Percentiles rank a stretch among this genome's conserved stretches.
Evolutionary conservation across 2,329 filamentous ascomycete genomes (phyloP).

Genomic region (Epichloe gansuensis): DNA sequence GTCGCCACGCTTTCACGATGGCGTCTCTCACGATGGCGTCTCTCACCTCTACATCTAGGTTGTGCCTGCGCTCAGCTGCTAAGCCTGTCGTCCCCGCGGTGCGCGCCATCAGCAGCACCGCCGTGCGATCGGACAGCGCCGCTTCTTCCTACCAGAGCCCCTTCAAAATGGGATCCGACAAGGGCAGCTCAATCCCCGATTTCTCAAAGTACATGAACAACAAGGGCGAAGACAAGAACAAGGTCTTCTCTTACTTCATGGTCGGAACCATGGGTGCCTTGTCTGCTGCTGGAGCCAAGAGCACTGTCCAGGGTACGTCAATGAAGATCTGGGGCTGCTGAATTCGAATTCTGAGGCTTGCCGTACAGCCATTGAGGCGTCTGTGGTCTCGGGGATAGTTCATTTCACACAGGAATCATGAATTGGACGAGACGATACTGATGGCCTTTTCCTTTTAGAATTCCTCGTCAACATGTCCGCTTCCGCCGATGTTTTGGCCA

Average conservation of each 20-base stretch:
- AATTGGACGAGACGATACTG: slow-evolving; percentile 19
- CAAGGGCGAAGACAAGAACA: slow-evolving; percentile 56
- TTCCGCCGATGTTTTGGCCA: slow-evolving; percentile 93
- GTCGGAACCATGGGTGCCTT: slow-evolving; percentile 90
- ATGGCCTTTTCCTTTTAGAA: slow-evolving; percentile 45
- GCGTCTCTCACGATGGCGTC: slow-evolving; percentile 62
- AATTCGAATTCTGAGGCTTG: background rate
- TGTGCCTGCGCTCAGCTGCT: slow-evolving; percentile 50
- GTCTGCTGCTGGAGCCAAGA: slow-evolving; percentile 88
- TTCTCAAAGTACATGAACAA: slow-evolving; percentile 80
- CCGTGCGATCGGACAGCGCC: slow-evolving; percentile 36
- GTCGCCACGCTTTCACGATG: slow-evolving; percentile 31
- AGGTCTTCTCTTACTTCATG: slow-evolving; percentile 97
- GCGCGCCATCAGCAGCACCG: slow-evolving; percentile 45
- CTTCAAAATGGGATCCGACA: slow-evolving; percentile 47
- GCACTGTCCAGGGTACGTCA: slow-evolving; percentile 85
- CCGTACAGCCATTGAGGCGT: slow-evolving; percentile 16
- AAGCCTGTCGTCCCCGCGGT: slow-evolving; percentile 28
- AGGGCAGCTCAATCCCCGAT: slow-evolving; percentile 65
- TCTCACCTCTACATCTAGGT: slow-evolving; percentile 56
- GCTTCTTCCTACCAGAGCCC: slow-evolving; percentile 45
- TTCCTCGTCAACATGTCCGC: slow-evolving; percentile 99
- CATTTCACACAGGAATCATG: background rate
- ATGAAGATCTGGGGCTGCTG: background rate
- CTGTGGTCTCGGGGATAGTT: slow-evolving; percentile 3